A percentile compares a stretch with the other conserved stretches of the same genome.
phyloP scores from a whole-genome alignment of 2,329 filamentous ascomycete species.

The Hyphodiscus sp. region DNA sequence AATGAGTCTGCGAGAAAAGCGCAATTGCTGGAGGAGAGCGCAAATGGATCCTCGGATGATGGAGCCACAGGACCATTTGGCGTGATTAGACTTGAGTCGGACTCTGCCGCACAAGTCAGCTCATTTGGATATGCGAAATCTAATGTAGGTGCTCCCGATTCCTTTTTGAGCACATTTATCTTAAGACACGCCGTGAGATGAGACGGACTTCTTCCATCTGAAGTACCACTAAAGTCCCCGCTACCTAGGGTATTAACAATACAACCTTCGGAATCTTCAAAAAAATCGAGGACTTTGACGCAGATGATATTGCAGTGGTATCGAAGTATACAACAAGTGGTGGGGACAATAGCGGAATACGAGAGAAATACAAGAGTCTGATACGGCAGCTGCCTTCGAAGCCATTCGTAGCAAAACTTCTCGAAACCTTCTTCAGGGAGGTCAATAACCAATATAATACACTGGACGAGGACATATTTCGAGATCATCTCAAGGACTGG shows the following conservation, averaged over 20 bases:
- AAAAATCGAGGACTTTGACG: conserved; percentile 43
- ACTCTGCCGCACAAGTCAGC: conserved; percentile 23
- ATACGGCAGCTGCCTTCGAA: conserved; percentile 51
- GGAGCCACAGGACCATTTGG: conserved; percentile 9
- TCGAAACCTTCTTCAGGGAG: conserved; percentile 48
- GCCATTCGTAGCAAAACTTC: conserved; percentile 47
- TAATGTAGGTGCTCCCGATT: conserved; percentile 13
- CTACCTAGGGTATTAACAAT: conserved; percentile 33
- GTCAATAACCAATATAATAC: conserved; percentile 54
- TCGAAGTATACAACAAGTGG: conserved; percentile 18
- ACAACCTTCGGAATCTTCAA: conserved; percentile 50
- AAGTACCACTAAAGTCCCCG: too few relatives aligned
- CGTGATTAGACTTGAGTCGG: conserved; percentile 20
- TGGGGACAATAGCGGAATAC: conserved; percentile 36
- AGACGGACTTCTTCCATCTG: too few relatives aligned
- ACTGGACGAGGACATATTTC: conserved; percentile 48
- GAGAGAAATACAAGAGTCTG: conserved; percentile 52
- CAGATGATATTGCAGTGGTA: conserved; percentile 24
- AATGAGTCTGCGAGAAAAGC: conserved; percentile 30
- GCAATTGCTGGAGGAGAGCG: conserved; percentile 24
- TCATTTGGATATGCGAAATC: conserved; percentile 48
- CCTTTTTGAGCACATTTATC: too few relatives aligned
- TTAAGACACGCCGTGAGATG: too few relatives aligned
- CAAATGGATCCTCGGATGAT: conserved; percentile 12
- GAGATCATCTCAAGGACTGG: conserved; percentile 47